Evolutionary conservation across 2,329 filamentous ascomycete genomes (phyloP), one percentile per base, ranked within the genome.

Genomic region (Arthroderma sp.): DNA sequence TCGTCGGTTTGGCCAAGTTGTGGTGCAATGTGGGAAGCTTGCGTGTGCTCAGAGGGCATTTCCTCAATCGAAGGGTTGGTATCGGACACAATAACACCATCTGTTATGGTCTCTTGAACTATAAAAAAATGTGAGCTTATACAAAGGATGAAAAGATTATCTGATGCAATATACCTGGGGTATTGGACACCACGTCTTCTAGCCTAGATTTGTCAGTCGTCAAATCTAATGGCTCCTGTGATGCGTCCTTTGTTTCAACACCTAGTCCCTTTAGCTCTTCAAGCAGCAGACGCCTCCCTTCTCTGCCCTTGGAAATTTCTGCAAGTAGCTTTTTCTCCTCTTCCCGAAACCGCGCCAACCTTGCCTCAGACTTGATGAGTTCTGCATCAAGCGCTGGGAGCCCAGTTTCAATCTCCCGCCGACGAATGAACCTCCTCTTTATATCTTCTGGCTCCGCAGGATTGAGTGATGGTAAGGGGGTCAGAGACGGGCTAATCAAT

Each of bases 181-280:
- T 22, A 22, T 22, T 22, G 15, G 15, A 22, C 15, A 22, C 15
- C 15, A 22, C 15, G 3, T 22, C 15, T 22, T 22, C 15, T 22
- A 22, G 15, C 15, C 15, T 22, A 22, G 15, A 22, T 22, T 22
- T 22, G 1, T 22, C 15, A 22, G 15, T 22, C 3, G 15, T 22
- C 15, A 22, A 22, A 22, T 22, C 15, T 22, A 22, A 22, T 22
- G 15, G 15, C 15, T 22, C 15, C 33, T 30, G 29, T n/a, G 44
- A 46, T 10, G 70, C 62, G 3, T 67, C 67, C 42, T 68, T 63
- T 1, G 69, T 69, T 45, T 74, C 66, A 36, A 70, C 54, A n/a
- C 67, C 67, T 15, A 75, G 59, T 42, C 56, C 57, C 47, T 69
- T 65, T n/a, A 75, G 58, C 50, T 75, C 72, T 30, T 65, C 60